Evolutionary conservation across 805 yeast genomes (phyloP).

Genomic region (Nakazawaea anatomiae): DNA sequence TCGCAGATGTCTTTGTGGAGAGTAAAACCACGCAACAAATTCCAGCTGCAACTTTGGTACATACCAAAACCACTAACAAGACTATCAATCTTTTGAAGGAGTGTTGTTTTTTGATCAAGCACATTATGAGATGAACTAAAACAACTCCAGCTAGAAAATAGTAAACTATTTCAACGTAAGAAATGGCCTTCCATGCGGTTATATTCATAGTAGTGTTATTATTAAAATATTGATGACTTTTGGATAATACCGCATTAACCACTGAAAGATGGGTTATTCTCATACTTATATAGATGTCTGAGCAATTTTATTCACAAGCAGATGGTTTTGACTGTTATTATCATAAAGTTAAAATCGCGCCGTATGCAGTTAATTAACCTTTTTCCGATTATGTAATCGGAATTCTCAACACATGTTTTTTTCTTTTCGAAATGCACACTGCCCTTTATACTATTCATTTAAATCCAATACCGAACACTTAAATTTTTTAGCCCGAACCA

Average conservation of each 20-base stretch:
- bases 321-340: too few species aligned
- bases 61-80: neutral
- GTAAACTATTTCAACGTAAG: neutral
- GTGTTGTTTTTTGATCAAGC: neutral
- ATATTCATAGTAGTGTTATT: neutral
- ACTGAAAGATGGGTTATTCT: too few species aligned
- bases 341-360: too few species aligned
- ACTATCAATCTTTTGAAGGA: neutral
- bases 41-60: neutral
- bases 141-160: neutral
- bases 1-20: neutral
- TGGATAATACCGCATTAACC: too few species aligned
- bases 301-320: too few species aligned
- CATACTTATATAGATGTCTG: too few species aligned
- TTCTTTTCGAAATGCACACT: neutral
- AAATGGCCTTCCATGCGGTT: neutral
- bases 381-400: slow-evolving; percentile 2
- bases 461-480: neutral
- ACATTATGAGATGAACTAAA: neutral
- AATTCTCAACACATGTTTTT: too few species aligned
- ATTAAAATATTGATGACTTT: too few species aligned
- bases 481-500: neutral
- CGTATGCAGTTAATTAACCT: too few species aligned
- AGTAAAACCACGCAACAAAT: neutral
- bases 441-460: neutral